Base-by-base conservation (phyloP, 805 yeast genomes). In the Pichia sporocuriosa region DNA sequence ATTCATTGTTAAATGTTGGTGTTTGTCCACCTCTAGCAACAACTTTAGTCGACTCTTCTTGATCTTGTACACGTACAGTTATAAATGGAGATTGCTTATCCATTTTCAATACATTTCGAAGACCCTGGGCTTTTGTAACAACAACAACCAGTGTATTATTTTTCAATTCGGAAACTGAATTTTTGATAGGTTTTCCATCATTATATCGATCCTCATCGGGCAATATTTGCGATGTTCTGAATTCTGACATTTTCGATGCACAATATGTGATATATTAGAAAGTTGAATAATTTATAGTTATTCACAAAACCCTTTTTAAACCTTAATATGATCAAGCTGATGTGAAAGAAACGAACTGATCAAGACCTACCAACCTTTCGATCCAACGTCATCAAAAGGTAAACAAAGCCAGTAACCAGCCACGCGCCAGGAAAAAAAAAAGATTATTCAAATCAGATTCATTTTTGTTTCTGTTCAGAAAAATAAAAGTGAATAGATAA, bases 31-130 rank as follows among this genome's bases (percentile, higher is more conserved):
- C 98, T 50, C 97, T 67, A 39, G 76, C 73, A 45, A 84, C 79
- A 0, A 86, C 72, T 27, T 78, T 79, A 1, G 97, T 86, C 54
- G 82, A 78, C 49, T 84, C 79, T 9, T 94, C 90, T 52, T 76
- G 75, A 45, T 85, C 86, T 23, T 89, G 90, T 5, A 93, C 70
- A 43, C 97, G 68, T 11, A 85, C 70, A 6, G 90, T 77, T 46
- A 88, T 83, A 63, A 86, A 89, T 2, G 97, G 98, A 49, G 85
- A 83, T 62, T 93, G 98, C 55, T 93, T 93, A 55, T 94, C 97
- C 39, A 90, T 68, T 48, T 82, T 85, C 28, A 90, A 70, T 47
- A 87, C 67, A 62, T 93, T 90, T 20, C 95, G 95, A 33, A 93
- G 72, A 54, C 87, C 94, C 54, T 81, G 79, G 1, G 93, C 96